Evolutionary conservation across 2,329 filamentous ascomycete species (phyloP).

Genomic region (Exophiala phaeomuriformis): DNA sequence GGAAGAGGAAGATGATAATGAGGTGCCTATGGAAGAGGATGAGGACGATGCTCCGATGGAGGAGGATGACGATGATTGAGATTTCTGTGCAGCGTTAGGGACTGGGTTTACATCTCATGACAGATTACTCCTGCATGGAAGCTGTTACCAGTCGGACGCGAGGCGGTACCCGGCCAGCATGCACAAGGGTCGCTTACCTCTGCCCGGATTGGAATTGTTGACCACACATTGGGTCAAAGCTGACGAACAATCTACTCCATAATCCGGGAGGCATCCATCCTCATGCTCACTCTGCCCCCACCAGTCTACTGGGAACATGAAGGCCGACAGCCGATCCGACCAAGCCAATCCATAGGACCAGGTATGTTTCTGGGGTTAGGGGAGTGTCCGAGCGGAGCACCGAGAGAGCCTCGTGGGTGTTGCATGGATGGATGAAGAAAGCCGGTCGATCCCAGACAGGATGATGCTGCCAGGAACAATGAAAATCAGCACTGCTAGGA

Average conservation of each 20-base stretch:
- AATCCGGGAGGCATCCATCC: background rate
- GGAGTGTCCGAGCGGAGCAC: slow-evolving; percentile 45
- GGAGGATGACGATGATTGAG: slow-evolving; percentile 62
- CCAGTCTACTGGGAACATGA: slow-evolving; percentile 63
- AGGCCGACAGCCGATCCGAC: slow-evolving; percentile 74
- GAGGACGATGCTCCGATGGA: slow-evolving; percentile 65
- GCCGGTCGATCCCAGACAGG: slow-evolving; percentile 68
- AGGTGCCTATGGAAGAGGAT: slow-evolving; percentile 58
- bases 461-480: slow-evolving; percentile 57
- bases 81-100: background rate
- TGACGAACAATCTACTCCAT: background rate
- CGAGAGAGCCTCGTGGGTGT: slow-evolving; percentile 72
- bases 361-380: slow-evolving; percentile 56
- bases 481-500: slow-evolving; percentile 15
- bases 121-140: background rate
- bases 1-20: slow-evolving; percentile 51
- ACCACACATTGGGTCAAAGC: background rate
- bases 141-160: background rate
- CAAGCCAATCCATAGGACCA: slow-evolving; percentile 83
- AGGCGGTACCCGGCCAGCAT: background rate
- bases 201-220: no score
- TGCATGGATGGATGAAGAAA: slow-evolving; percentile 91
- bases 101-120: background rate
- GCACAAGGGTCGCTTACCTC: no score
- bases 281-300: slow-evolving; percentile 24